Evolutionary conservation across 2,329 filamentous ascomycete species (phyloP).

Genomic region (Botrytis sinoallii): DNA sequence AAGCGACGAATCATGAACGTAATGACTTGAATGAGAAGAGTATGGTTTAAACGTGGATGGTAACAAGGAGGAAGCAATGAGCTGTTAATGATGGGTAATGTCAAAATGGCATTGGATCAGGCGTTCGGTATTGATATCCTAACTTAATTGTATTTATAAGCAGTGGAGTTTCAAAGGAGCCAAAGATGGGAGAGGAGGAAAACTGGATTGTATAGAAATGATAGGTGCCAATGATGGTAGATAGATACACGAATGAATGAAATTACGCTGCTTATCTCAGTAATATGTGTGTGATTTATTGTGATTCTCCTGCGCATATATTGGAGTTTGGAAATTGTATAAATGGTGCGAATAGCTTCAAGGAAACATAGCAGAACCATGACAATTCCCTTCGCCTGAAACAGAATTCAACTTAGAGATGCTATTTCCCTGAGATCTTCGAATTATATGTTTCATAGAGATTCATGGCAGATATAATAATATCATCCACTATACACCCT

Average conservation of each 20-base stretch:
- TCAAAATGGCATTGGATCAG: neutral
- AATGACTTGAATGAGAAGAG: neutral
- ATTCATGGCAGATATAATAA: neutral
- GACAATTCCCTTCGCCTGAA: neutral
- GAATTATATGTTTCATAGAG: neutral
- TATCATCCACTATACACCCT: neutral
- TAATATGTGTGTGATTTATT: neutral
- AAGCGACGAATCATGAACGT: neutral
- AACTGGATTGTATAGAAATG: neutral
- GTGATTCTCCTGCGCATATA: neutral
- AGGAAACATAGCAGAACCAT: neutral
- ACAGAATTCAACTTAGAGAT: neutral
- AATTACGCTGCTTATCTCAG: neutral
- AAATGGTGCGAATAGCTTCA: neutral
- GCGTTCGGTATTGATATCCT: slow-evolving; percentile 1
- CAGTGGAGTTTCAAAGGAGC: neutral
- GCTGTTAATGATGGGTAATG: neutral
- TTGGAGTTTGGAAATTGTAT: neutral
- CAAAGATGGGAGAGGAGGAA: neutral
- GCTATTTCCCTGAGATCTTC: neutral
- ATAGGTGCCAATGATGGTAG: neutral
- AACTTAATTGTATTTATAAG: neutral
- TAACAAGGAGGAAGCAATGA: neutral
- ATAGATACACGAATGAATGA: neutral
- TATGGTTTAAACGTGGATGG: neutral